Evolutionary conservation across 768 basidiomycete species (phyloP), one percentile per base, ranked within the genome.

Genomic region (Mycena leptocephala): DNA sequence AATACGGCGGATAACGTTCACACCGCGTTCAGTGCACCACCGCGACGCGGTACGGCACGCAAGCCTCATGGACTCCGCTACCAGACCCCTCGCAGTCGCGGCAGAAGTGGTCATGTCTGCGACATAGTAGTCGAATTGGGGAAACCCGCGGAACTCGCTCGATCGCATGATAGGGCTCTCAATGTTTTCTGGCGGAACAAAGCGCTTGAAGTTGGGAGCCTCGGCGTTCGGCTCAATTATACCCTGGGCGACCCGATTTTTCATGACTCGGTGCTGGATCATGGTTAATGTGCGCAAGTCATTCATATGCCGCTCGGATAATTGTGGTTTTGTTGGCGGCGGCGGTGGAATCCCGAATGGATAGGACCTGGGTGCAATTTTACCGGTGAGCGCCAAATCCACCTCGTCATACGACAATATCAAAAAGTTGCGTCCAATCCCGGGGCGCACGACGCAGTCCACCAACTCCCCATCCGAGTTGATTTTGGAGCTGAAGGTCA

Each of bases 401-500:
- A 95, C 93, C 9, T 87, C 85, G 37, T 92, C 89, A 81, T 99
- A 99, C 37, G 89, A 90, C 62, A 95, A 86, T 83, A 56, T 88
- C 81, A 78, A 30, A 66, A 97, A 84, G 72, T 97, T 95, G 56
- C 91, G 90, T 62, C 98, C 86, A 69, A 97, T 79, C 3, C 94
- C 96, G 2, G 95, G 90, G 13, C 92, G 89, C 37, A 98, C 90
- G 75, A 88, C 87, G 78, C 90, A 89, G 70, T 97, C 96, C 14
- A 91, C 78, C 43, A 98, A 88, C n/a, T 92, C 87, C 0, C 96
- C 96, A 3, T 82, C 76, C 0, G 84, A 76, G 75, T 92, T 89
- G 10, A 99, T 74, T 79, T 93, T 93, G 65, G 89, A 88, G 73
- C 97, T 98, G 85, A 99, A 96, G 0, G 96, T 93, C 76, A 99